These are phyloP conservation scores for Eimeria maxima DNA, from an alignment of 169 alveolate genomes.

Conservation along the genomic window DNA sequence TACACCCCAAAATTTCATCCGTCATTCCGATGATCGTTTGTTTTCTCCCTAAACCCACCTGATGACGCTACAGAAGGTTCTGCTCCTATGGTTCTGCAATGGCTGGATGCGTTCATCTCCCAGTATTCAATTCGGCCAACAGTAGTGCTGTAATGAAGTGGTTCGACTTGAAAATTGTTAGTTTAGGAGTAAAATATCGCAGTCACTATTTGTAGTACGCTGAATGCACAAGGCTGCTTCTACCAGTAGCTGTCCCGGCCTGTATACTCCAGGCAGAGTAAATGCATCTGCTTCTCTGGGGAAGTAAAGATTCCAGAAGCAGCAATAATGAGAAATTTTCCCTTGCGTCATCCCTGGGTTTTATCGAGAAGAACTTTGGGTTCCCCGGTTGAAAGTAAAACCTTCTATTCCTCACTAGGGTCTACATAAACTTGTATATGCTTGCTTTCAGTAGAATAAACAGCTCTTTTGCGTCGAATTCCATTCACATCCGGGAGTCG, in stretches of 20 bases:
- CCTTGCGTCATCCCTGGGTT: too few relatives aligned
- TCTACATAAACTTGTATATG: too few relatives aligned
- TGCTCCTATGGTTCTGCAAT: background rate
- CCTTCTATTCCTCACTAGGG: too few relatives aligned
- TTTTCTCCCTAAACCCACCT: background rate
- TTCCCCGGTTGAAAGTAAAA: too few relatives aligned
- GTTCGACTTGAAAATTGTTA: background rate
- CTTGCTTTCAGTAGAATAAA: background rate
- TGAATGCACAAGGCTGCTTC: background rate
- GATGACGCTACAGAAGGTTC: background rate
- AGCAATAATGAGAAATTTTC: too few relatives aligned
- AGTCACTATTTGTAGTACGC: background rate
- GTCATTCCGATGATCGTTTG: background rate
- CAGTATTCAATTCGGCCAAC: background rate
- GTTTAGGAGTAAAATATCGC: background rate
- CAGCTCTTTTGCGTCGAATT: background rate
- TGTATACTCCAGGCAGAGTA: too few relatives aligned
- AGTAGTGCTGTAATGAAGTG: background rate
- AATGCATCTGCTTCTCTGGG: too few relatives aligned
- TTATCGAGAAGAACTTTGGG: too few relatives aligned
- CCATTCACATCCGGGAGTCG: background rate
- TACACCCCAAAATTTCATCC: background rate
- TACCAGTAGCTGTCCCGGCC: background rate
- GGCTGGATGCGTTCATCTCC: background rate
- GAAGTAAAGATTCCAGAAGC: too few relatives aligned